These are phyloP conservation scores for Eimeria maxima DNA, from an alignment of 169 alveolate species.

Conservation along the genomic window DNA sequence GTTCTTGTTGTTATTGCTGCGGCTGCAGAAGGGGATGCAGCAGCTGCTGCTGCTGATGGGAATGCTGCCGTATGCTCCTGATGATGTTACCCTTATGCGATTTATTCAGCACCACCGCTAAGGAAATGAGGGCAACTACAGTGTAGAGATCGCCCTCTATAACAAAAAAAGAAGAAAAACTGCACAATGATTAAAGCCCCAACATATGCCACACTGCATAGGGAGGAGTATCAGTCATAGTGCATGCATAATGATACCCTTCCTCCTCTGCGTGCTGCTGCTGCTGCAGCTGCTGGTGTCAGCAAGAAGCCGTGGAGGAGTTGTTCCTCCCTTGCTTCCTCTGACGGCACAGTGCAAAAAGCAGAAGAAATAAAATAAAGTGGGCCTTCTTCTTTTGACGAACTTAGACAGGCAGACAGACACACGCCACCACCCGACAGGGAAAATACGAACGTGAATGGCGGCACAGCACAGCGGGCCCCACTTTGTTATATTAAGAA, in stretches of 20 bases:
- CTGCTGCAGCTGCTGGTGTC: background rate
- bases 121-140: too few relatives aligned
- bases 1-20: background rate
- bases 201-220: too few relatives aligned
- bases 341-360: background rate
- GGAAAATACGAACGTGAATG: background rate
- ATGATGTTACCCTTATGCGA: too few relatives aligned
- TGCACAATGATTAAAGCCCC: too few relatives aligned
- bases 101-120: too few relatives aligned
- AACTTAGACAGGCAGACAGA: background rate
- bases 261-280: conserved; percentile 22
- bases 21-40: background rate
- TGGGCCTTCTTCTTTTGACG: background rate
- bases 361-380: background rate
- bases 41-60: background rate
- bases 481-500: background rate
- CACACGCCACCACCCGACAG: background rate
- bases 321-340: background rate
- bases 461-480: background rate
- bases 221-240: too few relatives aligned
- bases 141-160: too few relatives aligned
- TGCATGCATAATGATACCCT: background rate
- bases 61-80: background rate
- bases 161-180: too few relatives aligned
- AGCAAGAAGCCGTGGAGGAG: background rate